Evolutionary conservation across 371 early-diverging fungal species (phyloP).

Genomic region (Fennellomyces sp.): DNA sequence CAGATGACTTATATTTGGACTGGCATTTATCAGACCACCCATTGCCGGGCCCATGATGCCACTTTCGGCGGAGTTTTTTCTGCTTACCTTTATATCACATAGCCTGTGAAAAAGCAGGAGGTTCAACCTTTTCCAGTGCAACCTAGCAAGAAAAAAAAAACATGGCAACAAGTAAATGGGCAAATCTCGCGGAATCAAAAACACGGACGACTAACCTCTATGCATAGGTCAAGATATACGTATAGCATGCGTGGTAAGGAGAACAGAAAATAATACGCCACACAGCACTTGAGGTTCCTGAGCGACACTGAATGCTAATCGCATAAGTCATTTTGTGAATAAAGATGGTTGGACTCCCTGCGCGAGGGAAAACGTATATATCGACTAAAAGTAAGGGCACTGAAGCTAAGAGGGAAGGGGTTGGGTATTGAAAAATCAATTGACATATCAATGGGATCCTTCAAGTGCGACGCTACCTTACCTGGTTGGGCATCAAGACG

Average conservation of each 20-base stretch:
- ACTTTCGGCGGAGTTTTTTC: too few relatives aligned
- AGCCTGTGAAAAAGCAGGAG: not conserved
- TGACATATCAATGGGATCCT: not conserved
- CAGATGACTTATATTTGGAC: too few relatives aligned
- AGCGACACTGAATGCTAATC: not conserved
- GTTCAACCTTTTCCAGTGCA: not conserved
- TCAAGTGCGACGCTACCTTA: slow-evolving; percentile 69
- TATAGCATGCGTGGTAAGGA: slow-evolving; percentile 40
- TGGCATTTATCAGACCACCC: too few relatives aligned
- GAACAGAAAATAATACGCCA: not conserved
- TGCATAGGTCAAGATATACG: slow-evolving; percentile 26
- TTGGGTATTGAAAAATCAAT: not conserved
- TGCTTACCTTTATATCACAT: too few relatives aligned
- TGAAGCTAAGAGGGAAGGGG: too few relatives aligned
- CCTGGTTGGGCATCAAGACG: slow-evolving; percentile 93
- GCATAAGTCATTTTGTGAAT: not conserved
- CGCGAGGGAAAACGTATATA: slow-evolving; percentile 91
- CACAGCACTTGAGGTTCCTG: not conserved
- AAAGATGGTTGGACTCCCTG: slow-evolving; percentile 86
- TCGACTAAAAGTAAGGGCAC: slow-evolving; percentile 81
- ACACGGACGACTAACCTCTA: not conserved
- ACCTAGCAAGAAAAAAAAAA: not conserved
- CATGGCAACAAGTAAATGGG: slow-evolving; percentile 1
- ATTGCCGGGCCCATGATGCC: too few relatives aligned
- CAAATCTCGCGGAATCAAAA: too few relatives aligned